These are phyloP conservation scores for Astrothelium macrocarpum DNA, from an alignment of 495 filamentous ascomycete species.

Conservation along the genomic window DNA sequence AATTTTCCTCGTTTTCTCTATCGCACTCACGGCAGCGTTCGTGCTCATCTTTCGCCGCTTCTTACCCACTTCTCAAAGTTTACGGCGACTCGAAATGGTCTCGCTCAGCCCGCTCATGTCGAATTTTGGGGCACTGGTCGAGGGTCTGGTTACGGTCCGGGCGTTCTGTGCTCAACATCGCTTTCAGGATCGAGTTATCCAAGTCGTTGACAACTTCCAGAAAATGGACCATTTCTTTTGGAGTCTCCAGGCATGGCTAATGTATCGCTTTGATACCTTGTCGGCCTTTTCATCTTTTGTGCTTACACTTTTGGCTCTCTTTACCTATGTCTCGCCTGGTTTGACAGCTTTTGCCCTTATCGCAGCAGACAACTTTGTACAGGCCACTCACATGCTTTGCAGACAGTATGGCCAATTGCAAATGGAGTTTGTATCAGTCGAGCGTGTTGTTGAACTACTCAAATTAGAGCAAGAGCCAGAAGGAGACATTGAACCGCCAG, in stretches of 20 bases:
- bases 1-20: slow-evolving; percentile 58
- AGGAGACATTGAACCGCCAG: slow-evolving; percentile 57
- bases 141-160: slow-evolving; percentile 71
- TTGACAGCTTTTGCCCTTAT: slow-evolving; percentile 67
- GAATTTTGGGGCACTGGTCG: slow-evolving; percentile 71
- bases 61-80: slow-evolving; percentile 70
- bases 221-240: slow-evolving; percentile 93
- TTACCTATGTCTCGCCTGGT: slow-evolving; percentile 57
- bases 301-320: slow-evolving; percentile 60
- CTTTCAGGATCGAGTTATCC: slow-evolving; percentile 67
- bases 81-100: slow-evolving; percentile 74
- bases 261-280: slow-evolving; percentile 63
- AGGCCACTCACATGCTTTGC: slow-evolving; percentile 62
- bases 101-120: slow-evolving; percentile 73
- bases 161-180: slow-evolving; percentile 62
- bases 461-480: slow-evolving; percentile 61
- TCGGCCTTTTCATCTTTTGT: slow-evolving; percentile 62
- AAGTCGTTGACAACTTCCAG: slow-evolving; percentile 71
- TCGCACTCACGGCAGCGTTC: slow-evolving; percentile 52
- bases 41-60: slow-evolving; percentile 60
- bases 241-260: slow-evolving; percentile 73
- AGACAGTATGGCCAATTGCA: slow-evolving; percentile 68
- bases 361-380: slow-evolving; percentile 52
- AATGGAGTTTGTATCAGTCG: slow-evolving; percentile 84
- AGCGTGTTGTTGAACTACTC: slow-evolving; percentile 68